These are phyloP conservation scores for Globisporangium ultimum DNA, from an alignment of 352 stramenopile species.

Conservation along the genomic window DNA sequence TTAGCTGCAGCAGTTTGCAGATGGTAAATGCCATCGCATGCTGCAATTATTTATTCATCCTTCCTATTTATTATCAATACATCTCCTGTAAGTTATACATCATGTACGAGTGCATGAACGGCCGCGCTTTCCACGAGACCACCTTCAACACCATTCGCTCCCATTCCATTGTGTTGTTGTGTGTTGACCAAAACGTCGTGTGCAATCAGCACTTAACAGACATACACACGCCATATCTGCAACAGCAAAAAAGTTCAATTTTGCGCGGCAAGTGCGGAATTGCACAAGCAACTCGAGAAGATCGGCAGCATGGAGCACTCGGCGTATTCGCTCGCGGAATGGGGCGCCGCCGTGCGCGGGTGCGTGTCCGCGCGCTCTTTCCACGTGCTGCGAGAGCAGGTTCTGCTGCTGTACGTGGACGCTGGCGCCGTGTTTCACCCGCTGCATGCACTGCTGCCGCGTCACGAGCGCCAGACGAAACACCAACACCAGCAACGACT, in stretches of 20 bases:
- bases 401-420: constrained; percentile 14
- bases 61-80: no score
- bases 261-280: neutral
- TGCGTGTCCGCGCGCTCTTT: neutral
- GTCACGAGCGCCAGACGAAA: neutral
- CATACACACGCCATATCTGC: no score
- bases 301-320: neutral
- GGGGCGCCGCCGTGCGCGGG: constrained; percentile 5
- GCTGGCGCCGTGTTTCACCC: constrained; percentile 11
- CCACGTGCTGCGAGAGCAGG: constrained; percentile 4
- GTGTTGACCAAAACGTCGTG: no score
- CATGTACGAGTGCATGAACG: no score
- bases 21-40: no score
- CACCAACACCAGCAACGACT: neutral
- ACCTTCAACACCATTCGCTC: no score
- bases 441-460: constrained; percentile 14
- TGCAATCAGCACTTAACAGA: no score
- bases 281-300: neutral
- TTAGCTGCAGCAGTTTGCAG: no score
- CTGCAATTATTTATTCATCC: no score
- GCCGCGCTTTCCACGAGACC: no score
- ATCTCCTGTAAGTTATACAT: no score
- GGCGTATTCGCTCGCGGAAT: constrained; percentile 1
- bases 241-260: neutral
- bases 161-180: no score